Evolutionary conservation across 106 monocot genomes (phyloP).

Genomic region (Allium sativum): DNA sequence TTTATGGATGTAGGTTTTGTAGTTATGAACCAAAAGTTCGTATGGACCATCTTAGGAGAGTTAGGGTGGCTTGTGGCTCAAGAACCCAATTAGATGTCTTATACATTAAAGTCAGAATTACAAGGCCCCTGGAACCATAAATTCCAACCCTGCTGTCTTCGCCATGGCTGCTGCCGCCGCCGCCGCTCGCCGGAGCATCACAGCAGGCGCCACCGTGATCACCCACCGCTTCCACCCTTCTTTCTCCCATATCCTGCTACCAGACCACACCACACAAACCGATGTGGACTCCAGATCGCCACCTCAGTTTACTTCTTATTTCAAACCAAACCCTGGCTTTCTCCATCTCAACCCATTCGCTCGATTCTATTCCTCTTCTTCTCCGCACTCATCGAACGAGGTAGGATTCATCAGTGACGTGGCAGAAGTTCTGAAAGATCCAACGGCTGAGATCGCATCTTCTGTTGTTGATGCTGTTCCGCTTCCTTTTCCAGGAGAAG

Average conservation of each 20-base stretch:
- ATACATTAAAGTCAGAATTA: too few species aligned
- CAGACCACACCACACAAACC: conserved; percentile 9
- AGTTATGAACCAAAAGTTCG: too few species aligned
- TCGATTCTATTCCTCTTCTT: conserved; percentile 40
- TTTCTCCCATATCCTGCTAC: conserved; percentile 27
- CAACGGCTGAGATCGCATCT: conserved; percentile 16
- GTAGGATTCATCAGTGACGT: conserved; percentile 46
- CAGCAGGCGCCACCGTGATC: conserved; percentile 20
- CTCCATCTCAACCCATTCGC: conserved; percentile 15
- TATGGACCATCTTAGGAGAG: too few species aligned
- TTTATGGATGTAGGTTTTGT: too few species aligned
- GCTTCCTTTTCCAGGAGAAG: conserved; percentile 47
- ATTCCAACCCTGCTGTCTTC: too few species aligned
- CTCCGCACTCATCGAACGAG: conserved; percentile 15
- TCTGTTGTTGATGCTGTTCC: conserved; percentile 7
- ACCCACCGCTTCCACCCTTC: conserved; percentile 37
- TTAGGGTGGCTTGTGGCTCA: too few species aligned
- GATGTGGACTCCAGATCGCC: background rate
- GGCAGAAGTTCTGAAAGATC: conserved; percentile 38
- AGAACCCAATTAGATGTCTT: too few species aligned
- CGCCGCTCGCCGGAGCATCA: conserved; percentile 25
- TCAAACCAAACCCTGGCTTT: background rate
- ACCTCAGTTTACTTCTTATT: background rate
- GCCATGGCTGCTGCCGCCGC: conserved; percentile 18
- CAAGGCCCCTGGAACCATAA: too few species aligned